These are phyloP conservation scores for Cucumis hystrix DNA, from an alignment of 306 rosid species.

Conservation along the genomic window DNA sequence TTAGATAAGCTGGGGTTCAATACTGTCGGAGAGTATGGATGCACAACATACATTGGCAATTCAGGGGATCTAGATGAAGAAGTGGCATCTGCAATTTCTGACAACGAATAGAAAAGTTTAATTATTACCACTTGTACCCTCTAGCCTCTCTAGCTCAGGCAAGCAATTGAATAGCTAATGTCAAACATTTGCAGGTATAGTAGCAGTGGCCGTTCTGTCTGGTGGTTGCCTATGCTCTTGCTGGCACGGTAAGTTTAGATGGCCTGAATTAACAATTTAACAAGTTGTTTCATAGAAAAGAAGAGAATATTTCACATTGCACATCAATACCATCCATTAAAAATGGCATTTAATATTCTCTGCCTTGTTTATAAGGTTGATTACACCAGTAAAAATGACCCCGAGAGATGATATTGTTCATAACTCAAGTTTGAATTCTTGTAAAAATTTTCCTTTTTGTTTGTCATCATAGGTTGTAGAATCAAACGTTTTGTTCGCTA, in stretches of 20 bases:
- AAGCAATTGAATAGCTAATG: not conserved
- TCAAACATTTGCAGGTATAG: not conserved
- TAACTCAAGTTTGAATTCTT: not conserved
- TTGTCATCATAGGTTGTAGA: constrained; percentile 58
- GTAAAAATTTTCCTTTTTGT: not conserved
- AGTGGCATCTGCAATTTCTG: constrained; percentile 68
- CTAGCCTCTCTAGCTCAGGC: not conserved
- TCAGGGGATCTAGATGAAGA: constrained; percentile 77
- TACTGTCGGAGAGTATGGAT: constrained; percentile 75
- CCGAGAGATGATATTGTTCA: not conserved
- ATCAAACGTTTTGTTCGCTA: constrained; percentile 81
- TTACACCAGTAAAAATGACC: not conserved
- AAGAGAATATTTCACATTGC: not conserved
- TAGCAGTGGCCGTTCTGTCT: not conserved
- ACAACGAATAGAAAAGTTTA: constrained; percentile 29
- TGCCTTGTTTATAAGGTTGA: not conserved
- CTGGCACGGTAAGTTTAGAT: not conserved
- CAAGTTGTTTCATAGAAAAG: not conserved
- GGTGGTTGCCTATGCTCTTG: not conserved
- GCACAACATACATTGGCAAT: constrained; percentile 95
- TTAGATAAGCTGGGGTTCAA: constrained; percentile 75
- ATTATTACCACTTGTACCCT: not conserved
- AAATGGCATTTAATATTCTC: not conserved
- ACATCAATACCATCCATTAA: not conserved
- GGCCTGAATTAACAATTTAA: not conserved